Percentiles rank a stretch among this genome's conserved stretches.
Conservation (phyloP, 2,329 filamentous ascomycete species). For the Phialophora macrospora region DNA sequence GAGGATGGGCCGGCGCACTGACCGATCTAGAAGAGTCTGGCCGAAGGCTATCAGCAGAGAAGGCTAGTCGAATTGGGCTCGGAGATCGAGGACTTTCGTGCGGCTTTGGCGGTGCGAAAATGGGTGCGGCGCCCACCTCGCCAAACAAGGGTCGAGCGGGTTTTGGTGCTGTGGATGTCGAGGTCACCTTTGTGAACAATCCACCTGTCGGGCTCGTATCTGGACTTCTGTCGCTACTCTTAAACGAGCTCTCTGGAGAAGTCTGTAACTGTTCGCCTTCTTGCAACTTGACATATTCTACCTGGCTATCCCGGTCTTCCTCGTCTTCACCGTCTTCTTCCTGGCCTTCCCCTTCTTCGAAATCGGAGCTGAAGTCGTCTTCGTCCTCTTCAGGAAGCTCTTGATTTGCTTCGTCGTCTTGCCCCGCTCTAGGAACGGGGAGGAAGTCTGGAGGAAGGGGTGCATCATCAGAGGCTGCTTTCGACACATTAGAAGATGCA, state of each 20-base stretch:
- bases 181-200: constrained; percentile 48
- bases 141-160: constrained; percentile 49
- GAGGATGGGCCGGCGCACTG: constrained; percentile 47
- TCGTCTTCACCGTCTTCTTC: constrained; percentile 42
- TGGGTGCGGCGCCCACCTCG: constrained; percentile 48
- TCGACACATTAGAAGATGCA: constrained; percentile 42
- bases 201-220: constrained; percentile 48
- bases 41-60: constrained; percentile 42
- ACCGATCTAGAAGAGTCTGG: constrained; percentile 45
- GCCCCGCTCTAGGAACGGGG: constrained; percentile 25
- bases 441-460: constrained; percentile 44
- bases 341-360: constrained; percentile 49
- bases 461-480: constrained; percentile 33
- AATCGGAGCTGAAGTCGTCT: constrained; percentile 48
- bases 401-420: constrained; percentile 17
- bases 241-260: constrained; percentile 54
- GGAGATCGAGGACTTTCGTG: constrained; percentile 52
- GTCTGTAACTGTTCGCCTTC: constrained; percentile 46
- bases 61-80: constrained; percentile 50
- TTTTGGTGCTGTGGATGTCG: constrained; percentile 41
- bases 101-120: constrained; percentile 46
- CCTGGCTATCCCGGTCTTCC: constrained; percentile 48
- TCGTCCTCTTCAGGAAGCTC: constrained; percentile 31
- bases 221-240: constrained; percentile 45
- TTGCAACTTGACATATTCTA: constrained; percentile 34